Conservation (phyloP, 148 eudicot species). For the Silene latifolia region DNA sequence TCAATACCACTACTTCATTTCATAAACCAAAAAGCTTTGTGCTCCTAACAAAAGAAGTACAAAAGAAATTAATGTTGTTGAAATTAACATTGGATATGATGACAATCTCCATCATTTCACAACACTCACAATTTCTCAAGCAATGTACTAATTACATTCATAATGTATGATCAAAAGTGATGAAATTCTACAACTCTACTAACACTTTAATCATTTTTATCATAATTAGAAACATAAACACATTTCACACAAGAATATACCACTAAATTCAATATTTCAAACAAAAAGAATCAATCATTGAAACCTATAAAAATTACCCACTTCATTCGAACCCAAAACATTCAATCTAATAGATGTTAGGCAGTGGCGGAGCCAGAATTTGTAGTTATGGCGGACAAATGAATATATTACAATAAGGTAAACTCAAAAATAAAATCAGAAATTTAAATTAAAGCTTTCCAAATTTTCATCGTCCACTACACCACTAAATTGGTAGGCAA, state of each 20-base stretch:
- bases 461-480: no score
- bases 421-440: no score
- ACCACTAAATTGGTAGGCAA: not conserved
- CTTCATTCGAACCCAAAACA: not conserved
- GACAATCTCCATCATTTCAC: not conserved
- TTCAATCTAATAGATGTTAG: not conserved
- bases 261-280: not conserved
- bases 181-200: no score
- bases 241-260: not conserved
- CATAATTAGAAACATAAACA: not conserved
- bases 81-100: not conserved
- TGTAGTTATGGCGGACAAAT: no score
- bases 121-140: not conserved
- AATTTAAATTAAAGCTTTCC: no score
- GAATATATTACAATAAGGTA: no score
- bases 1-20: slow-evolving; percentile 5
- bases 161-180: no score
- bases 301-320: not conserved
- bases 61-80: not conserved
- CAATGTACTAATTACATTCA: not conserved
- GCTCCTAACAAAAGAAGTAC: not conserved
- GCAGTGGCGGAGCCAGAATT: no score
- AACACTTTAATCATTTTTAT: not conserved
- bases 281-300: not conserved
- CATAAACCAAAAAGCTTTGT: not conserved